phyloP scores from a whole-genome alignment of 805 yeast species.

The Clavispora phyllophila region DNA sequence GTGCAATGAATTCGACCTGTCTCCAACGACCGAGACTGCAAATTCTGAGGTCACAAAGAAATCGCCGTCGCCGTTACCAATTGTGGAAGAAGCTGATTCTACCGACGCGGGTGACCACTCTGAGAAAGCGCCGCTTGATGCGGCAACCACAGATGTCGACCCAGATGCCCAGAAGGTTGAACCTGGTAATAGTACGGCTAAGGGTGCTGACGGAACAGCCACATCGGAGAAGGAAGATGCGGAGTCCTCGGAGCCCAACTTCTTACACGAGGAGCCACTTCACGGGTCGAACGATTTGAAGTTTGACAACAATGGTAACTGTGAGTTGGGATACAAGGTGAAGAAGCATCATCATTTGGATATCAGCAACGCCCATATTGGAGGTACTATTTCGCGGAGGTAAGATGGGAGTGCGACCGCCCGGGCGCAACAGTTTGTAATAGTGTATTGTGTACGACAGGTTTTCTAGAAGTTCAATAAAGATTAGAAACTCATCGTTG shows the following conservation, averaged over 20 bases:
- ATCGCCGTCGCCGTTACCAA: background rate
- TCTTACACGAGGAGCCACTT: conserved; percentile 10
- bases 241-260: background rate
- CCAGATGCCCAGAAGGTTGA: background rate
- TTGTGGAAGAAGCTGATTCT: background rate
- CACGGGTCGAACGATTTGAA: conserved; percentile 13
- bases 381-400: conserved; percentile 19
- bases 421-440: background rate
- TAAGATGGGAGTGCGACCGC: background rate
- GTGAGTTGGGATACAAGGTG: conserved; percentile 39
- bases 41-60: background rate
- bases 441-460: background rate
- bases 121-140: background rate
- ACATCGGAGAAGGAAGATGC: background rate
- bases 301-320: conserved; percentile 24
- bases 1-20: background rate
- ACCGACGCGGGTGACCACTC: background rate
- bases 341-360: conserved; percentile 40
- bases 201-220: background rate
- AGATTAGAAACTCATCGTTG: background rate
- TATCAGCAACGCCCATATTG: conserved; percentile 27
- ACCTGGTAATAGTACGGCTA: background rate
- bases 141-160: background rate
- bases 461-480: background rate
- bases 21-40: background rate